Evolutionary conservation across 257 asterid genomes (phyloP).

Genomic region (Scutellaria baicalensis): DNA sequence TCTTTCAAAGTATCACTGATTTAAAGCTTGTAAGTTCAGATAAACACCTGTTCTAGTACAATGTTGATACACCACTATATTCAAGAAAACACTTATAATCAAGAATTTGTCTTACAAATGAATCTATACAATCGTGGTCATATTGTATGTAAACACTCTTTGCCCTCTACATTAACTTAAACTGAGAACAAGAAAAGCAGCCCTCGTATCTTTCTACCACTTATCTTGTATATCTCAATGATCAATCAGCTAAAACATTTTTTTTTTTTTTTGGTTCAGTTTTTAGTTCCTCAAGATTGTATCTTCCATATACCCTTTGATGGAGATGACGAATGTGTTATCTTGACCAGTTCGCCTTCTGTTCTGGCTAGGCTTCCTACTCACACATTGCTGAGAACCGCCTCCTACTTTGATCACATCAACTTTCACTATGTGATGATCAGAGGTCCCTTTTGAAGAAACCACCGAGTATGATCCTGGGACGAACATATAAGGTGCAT

Average conservation of each 20-base stretch:
- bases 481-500: conserved; percentile 61
- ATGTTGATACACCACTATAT: not conserved
- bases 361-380: conserved; percentile 26
- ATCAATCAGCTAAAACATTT: conserved; percentile 4
- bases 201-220: conserved; percentile 1
- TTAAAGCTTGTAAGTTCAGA: no score
- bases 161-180: conserved; percentile 7
- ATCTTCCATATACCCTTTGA: conserved; percentile 68
- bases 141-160: not conserved
- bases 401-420: conserved; percentile 50
- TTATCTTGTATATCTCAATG: not conserved
- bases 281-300: conserved; percentile 24
- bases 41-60: not conserved
- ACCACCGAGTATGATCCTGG: conserved; percentile 86
- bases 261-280: not conserved
- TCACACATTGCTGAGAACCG: conserved; percentile 18
- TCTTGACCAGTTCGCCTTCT: conserved; percentile 50
- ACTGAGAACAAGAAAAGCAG: conserved; percentile 1
- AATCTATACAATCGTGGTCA: conserved; percentile 23
- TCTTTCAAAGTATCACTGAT: no score
- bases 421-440: conserved; percentile 92
- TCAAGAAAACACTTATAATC: not conserved
- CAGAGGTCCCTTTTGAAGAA: conserved; percentile 95
- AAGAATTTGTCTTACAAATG: conserved; percentile 11
- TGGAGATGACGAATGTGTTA: conserved; percentile 50